Evolutionary conservation across 2,329 filamentous ascomycete species (phyloP).

Genomic region (Calonectria leucothoes): DNA sequence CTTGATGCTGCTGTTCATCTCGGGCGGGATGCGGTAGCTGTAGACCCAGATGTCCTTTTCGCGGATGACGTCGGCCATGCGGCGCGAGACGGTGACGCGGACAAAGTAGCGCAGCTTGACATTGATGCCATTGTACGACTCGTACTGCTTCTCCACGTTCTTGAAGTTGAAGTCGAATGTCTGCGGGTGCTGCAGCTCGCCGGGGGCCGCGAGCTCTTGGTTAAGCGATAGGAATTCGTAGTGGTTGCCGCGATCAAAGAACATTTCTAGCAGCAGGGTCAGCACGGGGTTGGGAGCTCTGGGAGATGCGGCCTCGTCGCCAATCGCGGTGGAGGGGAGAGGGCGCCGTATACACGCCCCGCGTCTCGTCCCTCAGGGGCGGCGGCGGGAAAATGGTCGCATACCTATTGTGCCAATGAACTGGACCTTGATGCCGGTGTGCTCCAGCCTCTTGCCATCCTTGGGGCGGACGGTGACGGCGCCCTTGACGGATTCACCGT

Average conservation of each 20-base stretch:
- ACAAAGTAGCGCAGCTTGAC: slow-evolving; percentile 99
- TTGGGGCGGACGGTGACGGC: slow-evolving; percentile 95
- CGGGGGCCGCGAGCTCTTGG: slow-evolving; percentile 95
- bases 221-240: slow-evolving; percentile 98
- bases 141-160: slow-evolving; percentile 99
- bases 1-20: slow-evolving; percentile 99
- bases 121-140: slow-evolving; percentile 99
- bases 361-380: slow-evolving; percentile 22
- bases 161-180: slow-evolving; percentile 99
- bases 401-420: slow-evolving; percentile 98
- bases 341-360: too few relatives aligned
- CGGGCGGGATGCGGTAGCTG: slow-evolving; percentile 95
- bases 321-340: slow-evolving; percentile 2
- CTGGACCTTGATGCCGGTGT: slow-evolving; percentile 99
- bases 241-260: slow-evolving; percentile 98
- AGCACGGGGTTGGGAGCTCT: slow-evolving; percentile 17
- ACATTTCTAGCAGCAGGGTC: slow-evolving; percentile 81
- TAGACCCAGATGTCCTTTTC: slow-evolving; percentile 99
- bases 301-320: not conserved
- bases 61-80: slow-evolving; percentile 97
- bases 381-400: slow-evolving; percentile 30
- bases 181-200: slow-evolving; percentile 98
- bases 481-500: slow-evolving; percentile 98
- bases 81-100: slow-evolving; percentile 92
- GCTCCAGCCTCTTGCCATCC: slow-evolving; percentile 96